Evolutionary conservation across 1,139 yeast genomes (phyloP), one percentile per base, ranked within the genome.

Genomic region (Entelexis sorbosivorans): DNA sequence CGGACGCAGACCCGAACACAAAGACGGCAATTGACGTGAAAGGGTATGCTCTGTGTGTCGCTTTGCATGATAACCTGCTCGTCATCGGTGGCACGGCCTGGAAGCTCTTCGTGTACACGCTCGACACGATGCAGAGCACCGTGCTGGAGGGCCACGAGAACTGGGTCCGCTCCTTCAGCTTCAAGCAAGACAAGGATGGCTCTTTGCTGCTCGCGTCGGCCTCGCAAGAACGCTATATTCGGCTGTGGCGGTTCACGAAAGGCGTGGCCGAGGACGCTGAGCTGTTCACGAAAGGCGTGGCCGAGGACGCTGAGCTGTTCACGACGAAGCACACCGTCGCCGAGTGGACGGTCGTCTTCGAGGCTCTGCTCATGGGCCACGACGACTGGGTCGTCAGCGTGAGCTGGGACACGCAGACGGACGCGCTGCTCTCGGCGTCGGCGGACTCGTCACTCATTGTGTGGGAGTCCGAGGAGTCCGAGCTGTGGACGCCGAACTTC

Each of bases 341-440:
- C 45, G 55, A 52, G 53, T 48, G 52, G 53, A 24, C 49, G 35
- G 74, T 87, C 53, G 79, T 79, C 58, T 88, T 88, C 63, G 98
- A 93, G 64, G 96, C 98, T 0, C 75, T 93, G 56, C 79, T 93
- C 32, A 82, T 91, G 83, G 98, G 98, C 10, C 98, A 93, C 65
- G 99, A 93, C 64, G 99, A 93, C 66, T 93, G 98, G 98, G 82
- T 93, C 29, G 79, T 91, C 13, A 81, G 88, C 9, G 71, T 91
- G 44, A 73, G 75, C 51, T 93, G 98, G 97, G 85, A 83, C 61
- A 82, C 83, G 26, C 63, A 69, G 2, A 63, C 68, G 6, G 74
- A 76, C 52, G 79, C 77, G 59, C 71, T 91, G 28, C 69, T 93
- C 44, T 86, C 96, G 0, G 81, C 95, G 1, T 85, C 95, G 50